A percentile compares a stretch with the other conserved stretches of the same genome.
phyloP scores from a whole-genome alignment of 2,329 filamentous ascomycete genomes.

The Xenoacremonium recifei region DNA sequence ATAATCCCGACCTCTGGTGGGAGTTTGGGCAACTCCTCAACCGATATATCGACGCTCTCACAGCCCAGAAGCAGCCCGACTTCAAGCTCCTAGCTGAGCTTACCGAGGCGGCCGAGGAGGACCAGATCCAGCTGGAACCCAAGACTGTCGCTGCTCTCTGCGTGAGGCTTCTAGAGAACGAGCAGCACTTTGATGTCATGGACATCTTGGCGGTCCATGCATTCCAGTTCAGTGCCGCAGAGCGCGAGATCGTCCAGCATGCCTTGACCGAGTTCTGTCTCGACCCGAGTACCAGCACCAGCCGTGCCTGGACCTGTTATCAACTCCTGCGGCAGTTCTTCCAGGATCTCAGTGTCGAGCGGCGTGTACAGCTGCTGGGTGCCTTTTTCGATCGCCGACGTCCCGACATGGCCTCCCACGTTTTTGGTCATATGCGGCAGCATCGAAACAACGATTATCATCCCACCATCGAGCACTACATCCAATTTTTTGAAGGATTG shows the following conservation, averaged over 20 bases:
- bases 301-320: slow-evolving; percentile 64
- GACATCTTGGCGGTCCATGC: slow-evolving; percentile 78
- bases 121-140: slow-evolving; percentile 66
- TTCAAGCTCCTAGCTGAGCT: slow-evolving; percentile 73
- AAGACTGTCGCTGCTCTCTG: slow-evolving; percentile 74
- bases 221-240: slow-evolving; percentile 65
- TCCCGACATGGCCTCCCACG: slow-evolving; percentile 79
- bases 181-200: slow-evolving; percentile 76
- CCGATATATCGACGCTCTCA: slow-evolving; percentile 68
- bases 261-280: slow-evolving; percentile 68
- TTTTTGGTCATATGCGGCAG: slow-evolving; percentile 93
- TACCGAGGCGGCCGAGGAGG: slow-evolving; percentile 69
- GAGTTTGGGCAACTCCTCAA: slow-evolving; percentile 67
- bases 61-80: slow-evolving; percentile 56
- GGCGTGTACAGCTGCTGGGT: slow-evolving; percentile 73
- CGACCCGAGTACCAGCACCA: slow-evolving; percentile 59
- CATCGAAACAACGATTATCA: slow-evolving; percentile 62
- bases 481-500: slow-evolving; percentile 74
- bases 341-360: slow-evolving; percentile 61
- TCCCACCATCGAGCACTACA: slow-evolving; percentile 73
- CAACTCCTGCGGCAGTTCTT: slow-evolving; percentile 65
- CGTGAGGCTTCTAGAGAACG: slow-evolving; percentile 69
- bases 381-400: slow-evolving; percentile 76
- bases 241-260: slow-evolving; percentile 65
- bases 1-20: slow-evolving; percentile 40